Base-by-base conservation (phyloP, 176 grass and related monocot genomes). In the Oryza rufipogon region DNA sequence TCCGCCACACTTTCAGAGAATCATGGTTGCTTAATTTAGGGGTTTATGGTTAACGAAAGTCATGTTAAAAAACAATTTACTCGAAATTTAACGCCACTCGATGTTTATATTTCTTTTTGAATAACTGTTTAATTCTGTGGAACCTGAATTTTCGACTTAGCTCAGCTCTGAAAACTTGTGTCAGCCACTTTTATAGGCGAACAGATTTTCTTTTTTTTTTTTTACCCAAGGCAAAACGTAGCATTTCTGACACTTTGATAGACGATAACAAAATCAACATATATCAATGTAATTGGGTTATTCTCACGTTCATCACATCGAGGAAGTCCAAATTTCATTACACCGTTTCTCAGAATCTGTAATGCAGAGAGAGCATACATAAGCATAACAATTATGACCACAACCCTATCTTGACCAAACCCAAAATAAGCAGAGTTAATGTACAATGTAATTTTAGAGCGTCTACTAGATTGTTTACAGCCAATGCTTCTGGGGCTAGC, bases 381-480 rank as follows among this genome's bases (percentile, higher is more conserved):
- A 33, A 44, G 56, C 54, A 25, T 65, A 74, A 3, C 9, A 10
- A 34, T 32, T 71, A 14, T 6, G 10, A 66, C 9, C 26, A 52
- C 42, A 66, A 52, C 26, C 63, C 71, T 13, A 68, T 7, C 2
- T 63, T 22, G 20, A 63, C 2, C 58, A 74, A 61, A 26, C 12
- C 32, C 25, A 22, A 14, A 19, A 47, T 10, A 38, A 78, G 16
- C 46, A 63, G 26, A 12, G 34, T 19, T 66, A 66, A 36, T 12
- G n/a, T 48, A 70, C 26, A 85, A 70, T 3, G 4, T 25, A 68
- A 32, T 32, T 32, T 32, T 32, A 34, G 8, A 26, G 13, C 32
- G 52, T 32, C 60, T 15, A 70, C 20, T 61, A 76, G 66, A 46
- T 76, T 13, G 74, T 76, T 75, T 89, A 81, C 82, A 85, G 30